These are phyloP conservation scores for Xylogone sp. DNA, from an alignment of 2,329 filamentous ascomycete genomes.

Conservation along the genomic window DNA sequence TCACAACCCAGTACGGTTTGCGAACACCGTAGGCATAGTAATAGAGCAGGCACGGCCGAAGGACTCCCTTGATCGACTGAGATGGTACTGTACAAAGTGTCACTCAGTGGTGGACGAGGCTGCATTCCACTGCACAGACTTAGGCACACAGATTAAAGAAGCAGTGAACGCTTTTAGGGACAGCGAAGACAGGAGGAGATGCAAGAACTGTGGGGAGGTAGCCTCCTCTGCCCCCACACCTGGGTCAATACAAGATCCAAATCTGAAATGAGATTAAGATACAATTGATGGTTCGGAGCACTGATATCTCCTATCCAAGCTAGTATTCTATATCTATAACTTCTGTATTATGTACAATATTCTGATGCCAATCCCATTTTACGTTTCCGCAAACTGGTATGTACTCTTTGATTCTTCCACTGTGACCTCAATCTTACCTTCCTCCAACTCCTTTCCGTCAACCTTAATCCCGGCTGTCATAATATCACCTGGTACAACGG, in stretches of 20 bases:
- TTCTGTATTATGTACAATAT: not conserved
- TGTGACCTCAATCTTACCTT: constrained; percentile 77
- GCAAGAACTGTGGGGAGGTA: constrained; percentile 70
- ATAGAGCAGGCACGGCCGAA: constrained; percentile 78
- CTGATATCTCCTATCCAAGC: not conserved
- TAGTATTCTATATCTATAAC: not conserved
- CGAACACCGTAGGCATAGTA: constrained; percentile 89
- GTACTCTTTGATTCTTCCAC: constrained; percentile 75
- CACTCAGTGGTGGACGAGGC: constrained; percentile 76
- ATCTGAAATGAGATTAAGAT: constrained; percentile 31
- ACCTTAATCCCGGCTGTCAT: constrained; percentile 82
- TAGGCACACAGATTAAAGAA: constrained; percentile 91
- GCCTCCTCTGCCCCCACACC: constrained; percentile 66
- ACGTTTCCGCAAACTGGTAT: constrained; percentile 76
- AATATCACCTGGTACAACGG: constrained; percentile 79
- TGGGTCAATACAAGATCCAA: constrained; percentile 57
- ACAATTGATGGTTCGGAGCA: not conserved
- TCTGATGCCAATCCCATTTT: constrained; percentile 14
- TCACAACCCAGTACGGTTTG: constrained; percentile 92
- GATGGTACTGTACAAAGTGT: constrained; percentile 84
- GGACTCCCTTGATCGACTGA: constrained; percentile 69
- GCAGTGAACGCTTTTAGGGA: constrained; percentile 79
- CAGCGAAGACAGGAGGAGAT: constrained; percentile 67
- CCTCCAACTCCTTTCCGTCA: constrained; percentile 75
- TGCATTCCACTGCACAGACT: constrained; percentile 80